Percentiles rank a stretch among this genome's conserved stretches.
Conservation (phyloP, 1,284 basidiomycete genomes). For the Afroboletus lepidellus region DNA sequence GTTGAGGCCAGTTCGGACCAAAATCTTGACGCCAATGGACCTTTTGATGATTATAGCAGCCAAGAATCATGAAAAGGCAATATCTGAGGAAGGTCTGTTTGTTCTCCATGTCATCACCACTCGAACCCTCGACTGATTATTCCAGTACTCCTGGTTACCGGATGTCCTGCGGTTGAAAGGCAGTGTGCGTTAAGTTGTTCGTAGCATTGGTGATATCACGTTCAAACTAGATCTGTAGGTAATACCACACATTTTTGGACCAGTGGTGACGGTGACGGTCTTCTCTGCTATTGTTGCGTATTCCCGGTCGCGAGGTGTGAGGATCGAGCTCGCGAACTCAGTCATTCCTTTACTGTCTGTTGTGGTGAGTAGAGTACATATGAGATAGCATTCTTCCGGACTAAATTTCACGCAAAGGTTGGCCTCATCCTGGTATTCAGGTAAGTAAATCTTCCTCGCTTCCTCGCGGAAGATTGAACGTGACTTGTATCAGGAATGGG, state of each 20-base stretch:
- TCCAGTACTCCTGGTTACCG: slow-evolving; percentile 84
- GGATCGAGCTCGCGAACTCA: slow-evolving; percentile 63
- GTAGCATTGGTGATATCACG: background rate
- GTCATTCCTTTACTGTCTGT: slow-evolving; percentile 85
- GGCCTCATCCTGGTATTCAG: slow-evolving; percentile 78
- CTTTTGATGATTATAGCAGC: slow-evolving; percentile 17
- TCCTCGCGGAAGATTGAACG: background rate
- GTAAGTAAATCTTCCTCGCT: slow-evolving; percentile 37
- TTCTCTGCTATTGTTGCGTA: slow-evolving; percentile 67
- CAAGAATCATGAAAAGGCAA: slow-evolving; percentile 30
- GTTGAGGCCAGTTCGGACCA: background rate
- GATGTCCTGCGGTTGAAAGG: slow-evolving; percentile 82
- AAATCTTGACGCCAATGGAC: slow-evolving; percentile 6
- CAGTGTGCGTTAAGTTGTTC: slow-evolving; percentile 46
- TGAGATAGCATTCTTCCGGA: slow-evolving; percentile 1
- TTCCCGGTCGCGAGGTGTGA: slow-evolving; percentile 51
- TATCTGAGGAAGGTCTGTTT: slow-evolving; percentile 28
- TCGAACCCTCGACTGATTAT: slow-evolving; percentile 1
- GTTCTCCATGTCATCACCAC: background rate
- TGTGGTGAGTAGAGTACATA: slow-evolving; percentile 59
- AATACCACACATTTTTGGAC: slow-evolving; percentile 66
- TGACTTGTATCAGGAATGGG: slow-evolving; percentile 25
- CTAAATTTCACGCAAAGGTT: slow-evolving; percentile 42
- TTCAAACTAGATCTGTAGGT: slow-evolving; percentile 43
- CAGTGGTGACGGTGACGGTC: slow-evolving; percentile 79